Evolutionary conservation across 2,329 filamentous ascomycete species (phyloP).

Genomic region (Setomelanomma holmii): DNA sequence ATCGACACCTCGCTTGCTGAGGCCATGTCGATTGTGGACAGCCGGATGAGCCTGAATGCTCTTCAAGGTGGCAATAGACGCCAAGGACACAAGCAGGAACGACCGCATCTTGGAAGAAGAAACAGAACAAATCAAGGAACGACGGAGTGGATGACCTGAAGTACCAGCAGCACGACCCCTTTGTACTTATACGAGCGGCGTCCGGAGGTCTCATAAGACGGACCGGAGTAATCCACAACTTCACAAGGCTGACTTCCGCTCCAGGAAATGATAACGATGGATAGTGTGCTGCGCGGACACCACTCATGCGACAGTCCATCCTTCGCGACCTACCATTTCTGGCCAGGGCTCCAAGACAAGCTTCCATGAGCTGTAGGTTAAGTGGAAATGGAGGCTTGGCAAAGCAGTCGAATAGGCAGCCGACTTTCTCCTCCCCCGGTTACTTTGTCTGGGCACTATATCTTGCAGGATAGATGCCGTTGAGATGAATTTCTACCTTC

Average conservation of each 20-base stretch:
- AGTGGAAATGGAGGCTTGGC: slow-evolving; percentile 19
- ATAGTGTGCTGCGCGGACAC: slow-evolving; percentile 7
- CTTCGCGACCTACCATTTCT: slow-evolving; percentile 20
- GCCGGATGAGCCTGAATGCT: slow-evolving; percentile 32
- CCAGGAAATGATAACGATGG: slow-evolving; percentile 5
- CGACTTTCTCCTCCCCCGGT: slow-evolving; percentile 12
- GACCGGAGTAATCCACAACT: neutral
- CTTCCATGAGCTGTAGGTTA: slow-evolving; percentile 10
- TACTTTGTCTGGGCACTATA: slow-evolving; percentile 23
- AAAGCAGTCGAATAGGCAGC: slow-evolving; percentile 26
- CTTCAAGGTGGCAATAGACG: slow-evolving; percentile 31
- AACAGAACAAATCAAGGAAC: slow-evolving; percentile 17
- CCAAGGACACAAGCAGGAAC: slow-evolving; percentile 38
- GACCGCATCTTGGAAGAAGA: slow-evolving; percentile 36
- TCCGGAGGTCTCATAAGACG: slow-evolving; percentile 3
- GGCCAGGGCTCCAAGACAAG: slow-evolving; percentile 12
- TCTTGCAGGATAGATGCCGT: slow-evolving; percentile 9
- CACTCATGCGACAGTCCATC: slow-evolving; percentile 11
- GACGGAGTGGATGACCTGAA: slow-evolving; percentile 10
- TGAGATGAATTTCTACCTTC: slow-evolving; percentile 20
- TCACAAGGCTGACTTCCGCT: slow-evolving; percentile 1
- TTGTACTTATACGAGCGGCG: slow-evolving; percentile 21
- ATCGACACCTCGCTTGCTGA: slow-evolving; percentile 34
- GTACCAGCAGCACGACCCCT: neutral
- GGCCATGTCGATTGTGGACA: slow-evolving; percentile 16